Evolutionary conservation across 2,329 filamentous ascomycete species (phyloP).

Genomic region (Diaporthe eres): DNA sequence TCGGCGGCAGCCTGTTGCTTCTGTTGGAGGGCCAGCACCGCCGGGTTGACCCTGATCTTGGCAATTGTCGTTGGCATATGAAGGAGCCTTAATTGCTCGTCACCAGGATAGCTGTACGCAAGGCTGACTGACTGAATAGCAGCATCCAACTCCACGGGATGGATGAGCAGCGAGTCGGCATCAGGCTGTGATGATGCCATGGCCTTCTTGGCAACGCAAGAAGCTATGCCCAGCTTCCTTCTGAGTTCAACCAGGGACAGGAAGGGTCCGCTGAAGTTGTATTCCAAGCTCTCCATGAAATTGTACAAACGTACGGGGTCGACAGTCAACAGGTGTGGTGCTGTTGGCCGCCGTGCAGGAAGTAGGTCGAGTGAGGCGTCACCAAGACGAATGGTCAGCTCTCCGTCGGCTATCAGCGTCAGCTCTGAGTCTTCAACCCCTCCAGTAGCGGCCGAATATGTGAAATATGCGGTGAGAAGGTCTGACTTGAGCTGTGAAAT

Average conservation of each 20-base stretch:
- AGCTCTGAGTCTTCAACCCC: not conserved
- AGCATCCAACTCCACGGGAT: slow-evolving; percentile 27
- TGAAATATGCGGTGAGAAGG: not conserved
- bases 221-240: slow-evolving; percentile 11
- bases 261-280: slow-evolving; percentile 37
- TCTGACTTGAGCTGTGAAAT: not conserved
- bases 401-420: slow-evolving; percentile 10
- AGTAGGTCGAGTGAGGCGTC: not conserved
- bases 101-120: slow-evolving; percentile 31
- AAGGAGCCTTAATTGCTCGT: slow-evolving; percentile 19
- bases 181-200: not conserved
- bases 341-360: not conserved
- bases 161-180: slow-evolving; percentile 12
- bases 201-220: slow-evolving; percentile 15
- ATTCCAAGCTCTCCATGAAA: slow-evolving; percentile 32
- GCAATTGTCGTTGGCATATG: slow-evolving; percentile 28
- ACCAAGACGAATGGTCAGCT: not conserved
- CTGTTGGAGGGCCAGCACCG: not conserved
- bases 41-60: slow-evolving; percentile 23
- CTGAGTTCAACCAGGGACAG: not conserved
- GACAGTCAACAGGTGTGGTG: not conserved
- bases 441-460: slow-evolving; percentile 10
- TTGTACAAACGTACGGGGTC: slow-evolving; percentile 34
- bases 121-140: slow-evolving; percentile 24
- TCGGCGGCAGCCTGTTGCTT: not conserved